Evolutionary conservation across 1,284 basidiomycete genomes (phyloP).

Genomic region (Apiotrichum sp.): DNA sequence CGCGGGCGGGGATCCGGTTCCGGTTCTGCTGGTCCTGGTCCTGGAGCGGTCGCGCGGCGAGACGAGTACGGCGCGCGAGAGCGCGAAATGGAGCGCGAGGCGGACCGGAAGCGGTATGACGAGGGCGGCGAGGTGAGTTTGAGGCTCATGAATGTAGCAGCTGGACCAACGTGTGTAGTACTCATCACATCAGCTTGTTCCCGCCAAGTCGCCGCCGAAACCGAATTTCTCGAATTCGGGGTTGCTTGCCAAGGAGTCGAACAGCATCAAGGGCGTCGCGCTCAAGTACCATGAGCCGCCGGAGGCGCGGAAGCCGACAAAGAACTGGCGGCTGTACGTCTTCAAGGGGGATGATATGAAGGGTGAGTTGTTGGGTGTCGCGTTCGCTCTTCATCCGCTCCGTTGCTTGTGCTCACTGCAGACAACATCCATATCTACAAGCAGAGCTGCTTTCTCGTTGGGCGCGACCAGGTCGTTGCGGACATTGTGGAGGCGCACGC

Average conservation of each 20-base stretch:
- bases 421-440: conserved; percentile 83
- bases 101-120: conserved; percentile 38
- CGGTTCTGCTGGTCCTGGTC: not conserved
- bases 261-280: conserved; percentile 78
- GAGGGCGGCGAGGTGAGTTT: conserved; percentile 20
- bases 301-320: conserved; percentile 83
- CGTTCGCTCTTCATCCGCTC: no score
- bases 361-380: conserved; percentile 55
- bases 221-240: conserved; percentile 87
- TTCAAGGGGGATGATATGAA: conserved; percentile 92
- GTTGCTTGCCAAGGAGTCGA: conserved; percentile 88
- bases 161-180: not conserved
- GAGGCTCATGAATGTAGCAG: no score
- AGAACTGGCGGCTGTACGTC: conserved; percentile 91
- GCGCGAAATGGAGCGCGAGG: conserved; percentile 35
- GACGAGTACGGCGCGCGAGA: conserved; percentile 18
- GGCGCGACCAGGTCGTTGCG: conserved; percentile 73
- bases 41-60: not conserved
- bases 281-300: conserved; percentile 99
- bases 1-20: no score
- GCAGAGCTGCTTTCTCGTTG: conserved; percentile 91
- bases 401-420: conserved; percentile 36
- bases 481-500: conserved; percentile 92
- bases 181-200: conserved; percentile 2
- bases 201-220: conserved; percentile 41